Conservation (phyloP, 768 basidiomycete species). For the Clathrus columnatus region DNA sequence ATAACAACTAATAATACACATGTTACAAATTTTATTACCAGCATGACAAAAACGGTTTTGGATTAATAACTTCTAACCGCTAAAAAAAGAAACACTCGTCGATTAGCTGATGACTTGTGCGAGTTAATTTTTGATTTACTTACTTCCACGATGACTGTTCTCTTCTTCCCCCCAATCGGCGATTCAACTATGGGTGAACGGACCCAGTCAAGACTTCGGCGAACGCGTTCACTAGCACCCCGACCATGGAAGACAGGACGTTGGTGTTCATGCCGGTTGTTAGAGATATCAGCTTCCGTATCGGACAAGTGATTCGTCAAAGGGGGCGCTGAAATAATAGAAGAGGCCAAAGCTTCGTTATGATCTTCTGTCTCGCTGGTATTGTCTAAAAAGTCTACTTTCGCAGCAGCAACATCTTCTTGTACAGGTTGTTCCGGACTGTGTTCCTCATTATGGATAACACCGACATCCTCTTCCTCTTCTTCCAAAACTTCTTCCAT, state of each 20-base stretch:
- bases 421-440: constrained; percentile 11
- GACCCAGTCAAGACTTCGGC: constrained; percentile 38
- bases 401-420: background rate
- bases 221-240: constrained; percentile 1
- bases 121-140: constrained; percentile 17
- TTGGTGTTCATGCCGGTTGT: background rate
- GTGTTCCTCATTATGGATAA: constrained; percentile 57
- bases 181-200: constrained; percentile 28
- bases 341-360: constrained; percentile 3
- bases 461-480: constrained; percentile 57
- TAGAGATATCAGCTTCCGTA: background rate
- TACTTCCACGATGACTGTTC: constrained; percentile 67
- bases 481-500: constrained; percentile 43
- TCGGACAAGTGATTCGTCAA: constrained; percentile 1
- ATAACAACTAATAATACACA: background rate
- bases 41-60: constrained; percentile 61
- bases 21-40: constrained; percentile 35
- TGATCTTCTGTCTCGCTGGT: constrained; percentile 3
- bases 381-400: constrained; percentile 2
- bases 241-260: constrained; percentile 7
- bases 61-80: constrained; percentile 68
- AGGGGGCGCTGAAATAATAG: constrained; percentile 8
- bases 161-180: constrained; percentile 32
- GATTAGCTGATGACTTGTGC: background rate
- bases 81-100: constrained; percentile 20